Conservation (phyloP, 1,284 basidiomycete genomes). For the Cryptococcus sp. region DNA sequence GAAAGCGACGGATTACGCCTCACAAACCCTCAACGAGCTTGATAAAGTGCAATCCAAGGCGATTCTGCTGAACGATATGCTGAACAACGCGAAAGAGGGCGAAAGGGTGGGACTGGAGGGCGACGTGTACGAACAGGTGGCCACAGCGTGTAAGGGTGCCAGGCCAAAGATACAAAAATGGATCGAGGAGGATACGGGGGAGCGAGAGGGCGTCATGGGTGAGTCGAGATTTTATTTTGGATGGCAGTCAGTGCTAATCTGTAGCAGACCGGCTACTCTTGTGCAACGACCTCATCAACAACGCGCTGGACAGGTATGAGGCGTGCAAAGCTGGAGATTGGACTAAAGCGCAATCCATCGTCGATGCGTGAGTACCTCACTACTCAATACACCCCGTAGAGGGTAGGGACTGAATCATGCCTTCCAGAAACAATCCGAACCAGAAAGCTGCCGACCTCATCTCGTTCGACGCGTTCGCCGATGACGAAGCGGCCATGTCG, state of each 20-base stretch:
- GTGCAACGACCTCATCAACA: constrained; percentile 98
- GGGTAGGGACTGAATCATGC: neutral
- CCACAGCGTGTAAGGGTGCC: constrained; percentile 75
- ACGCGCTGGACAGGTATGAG: constrained; percentile 83
- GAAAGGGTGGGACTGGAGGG: constrained; percentile 77
- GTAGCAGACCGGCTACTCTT: constrained; percentile 80
- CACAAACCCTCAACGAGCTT: constrained; percentile 84
- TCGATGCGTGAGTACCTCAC: constrained; percentile 35
- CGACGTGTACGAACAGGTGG: constrained; percentile 97
- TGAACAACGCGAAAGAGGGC: constrained; percentile 85
- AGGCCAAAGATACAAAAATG: constrained; percentile 96
- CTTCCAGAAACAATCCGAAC: constrained; percentile 41
- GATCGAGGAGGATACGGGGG: constrained; percentile 83
- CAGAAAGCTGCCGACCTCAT: constrained; percentile 52
- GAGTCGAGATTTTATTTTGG: constrained; percentile 30
- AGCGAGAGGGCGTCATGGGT: constrained; percentile 84
- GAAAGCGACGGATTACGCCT: constrained; percentile 86
- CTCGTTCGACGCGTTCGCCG: constrained; percentile 54
- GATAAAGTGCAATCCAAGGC: constrained; percentile 95
- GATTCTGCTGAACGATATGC: constrained; percentile 90
- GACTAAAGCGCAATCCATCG: constrained; percentile 46
- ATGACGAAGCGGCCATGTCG: constrained; percentile 35
- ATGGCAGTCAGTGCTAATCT: constrained; percentile 4
- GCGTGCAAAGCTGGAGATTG: constrained; percentile 89
- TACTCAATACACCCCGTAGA: neutral